These are phyloP conservation scores for Aspergillus asperescens DNA, from an alignment of 495 filamentous ascomycete genomes.

Conservation along the genomic window DNA sequence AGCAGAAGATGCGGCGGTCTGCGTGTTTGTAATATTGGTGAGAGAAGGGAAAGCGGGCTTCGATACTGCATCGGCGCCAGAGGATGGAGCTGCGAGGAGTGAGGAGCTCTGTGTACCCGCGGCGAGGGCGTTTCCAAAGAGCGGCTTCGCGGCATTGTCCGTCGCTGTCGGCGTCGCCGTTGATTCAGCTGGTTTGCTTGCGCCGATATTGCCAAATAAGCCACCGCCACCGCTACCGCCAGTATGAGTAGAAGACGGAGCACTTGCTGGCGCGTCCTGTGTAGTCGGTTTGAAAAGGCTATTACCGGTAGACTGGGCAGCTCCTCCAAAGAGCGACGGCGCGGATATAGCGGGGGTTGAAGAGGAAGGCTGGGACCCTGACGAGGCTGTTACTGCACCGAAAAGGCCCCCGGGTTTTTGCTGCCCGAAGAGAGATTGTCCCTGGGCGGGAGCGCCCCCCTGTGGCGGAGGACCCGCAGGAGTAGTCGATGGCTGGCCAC, in stretches of 20 bases:
- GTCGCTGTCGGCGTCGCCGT: slow-evolving; percentile 32
- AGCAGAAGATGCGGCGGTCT: slow-evolving; percentile 29
- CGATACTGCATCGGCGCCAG: slow-evolving; percentile 25
- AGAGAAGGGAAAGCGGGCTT: slow-evolving; percentile 31
- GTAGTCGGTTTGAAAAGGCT: slow-evolving; percentile 32
- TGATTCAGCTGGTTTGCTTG: slow-evolving; percentile 36
- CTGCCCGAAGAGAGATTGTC: slow-evolving; percentile 28
- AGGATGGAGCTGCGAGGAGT: slow-evolving; percentile 34
- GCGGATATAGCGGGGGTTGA: slow-evolving; percentile 24
- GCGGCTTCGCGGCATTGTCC: slow-evolving; percentile 20
- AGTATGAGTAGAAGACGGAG: slow-evolving; percentile 21
- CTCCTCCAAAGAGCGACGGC: slow-evolving; percentile 20
- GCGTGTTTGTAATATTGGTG: slow-evolving; percentile 22
- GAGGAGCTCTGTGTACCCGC: slow-evolving; percentile 26
- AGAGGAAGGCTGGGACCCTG: slow-evolving; percentile 14
- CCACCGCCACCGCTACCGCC: slow-evolving; percentile 26
- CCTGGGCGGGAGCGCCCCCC: slow-evolving; percentile 24
- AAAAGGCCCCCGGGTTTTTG: slow-evolving; percentile 36
- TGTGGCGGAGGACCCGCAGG: slow-evolving; percentile 58
- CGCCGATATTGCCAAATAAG: slow-evolving; percentile 38
- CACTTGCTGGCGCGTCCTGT: slow-evolving; percentile 29
- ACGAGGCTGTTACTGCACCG: slow-evolving; percentile 21
- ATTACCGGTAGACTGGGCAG: slow-evolving; percentile 23
- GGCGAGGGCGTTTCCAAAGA: slow-evolving; percentile 28
- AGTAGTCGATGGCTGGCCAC: slow-evolving; percentile 51